Base-by-base conservation (phyloP, 2,329 filamentous ascomycete species). In the Verticillium klebahnii region DNA sequence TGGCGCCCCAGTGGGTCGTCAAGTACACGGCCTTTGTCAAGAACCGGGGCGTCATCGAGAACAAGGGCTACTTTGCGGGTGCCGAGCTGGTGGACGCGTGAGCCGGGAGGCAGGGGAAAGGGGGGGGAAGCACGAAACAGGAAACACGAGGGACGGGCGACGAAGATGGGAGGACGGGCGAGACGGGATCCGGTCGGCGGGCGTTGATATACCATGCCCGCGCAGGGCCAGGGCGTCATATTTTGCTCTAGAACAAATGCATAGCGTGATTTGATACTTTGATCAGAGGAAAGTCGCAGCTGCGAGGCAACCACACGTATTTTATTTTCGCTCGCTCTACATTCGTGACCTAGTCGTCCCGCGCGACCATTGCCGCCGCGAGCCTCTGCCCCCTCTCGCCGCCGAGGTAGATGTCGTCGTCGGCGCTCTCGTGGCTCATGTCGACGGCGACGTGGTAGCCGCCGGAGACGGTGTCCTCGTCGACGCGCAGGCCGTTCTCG, bases 21-120 rank as follows among this genome's bases (percentile, higher is more conserved):
- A 96, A 98, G 74, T 99, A 99, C 74, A 97, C 94, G 40, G 95
- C 95, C 1, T 94, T 98, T 62, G 92, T 98, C 50, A 62, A 91
- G 74, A 90, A 98, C 73, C 84, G 95, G 60, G 95, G 95, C 15
- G 95, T 99, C 9, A 94, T 99, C 67, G 95, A 99, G 81, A 97
- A 95, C 73, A 99, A 98, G 80, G 95, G 95, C 8, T 98, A 97
- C 76, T 97, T 97, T 80, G 94, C 94, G 1, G 87, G 88, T 23
- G 94, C 93, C 3, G 89, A 92, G 71, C 75, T 95, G 66, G 78
- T 80, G 56, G 79, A 80, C 61, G 62, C 64, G 57, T 75, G 70
- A 60, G 34, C 15, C 23, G 29, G 36, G 19, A 17, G 3, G 9
- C 45, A 6, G 36, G 19, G 36, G 37, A 14, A 8, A 15, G 57